Conservation (phyloP, 495 filamentous ascomycete species). For the Extremus antarcticus region DNA sequence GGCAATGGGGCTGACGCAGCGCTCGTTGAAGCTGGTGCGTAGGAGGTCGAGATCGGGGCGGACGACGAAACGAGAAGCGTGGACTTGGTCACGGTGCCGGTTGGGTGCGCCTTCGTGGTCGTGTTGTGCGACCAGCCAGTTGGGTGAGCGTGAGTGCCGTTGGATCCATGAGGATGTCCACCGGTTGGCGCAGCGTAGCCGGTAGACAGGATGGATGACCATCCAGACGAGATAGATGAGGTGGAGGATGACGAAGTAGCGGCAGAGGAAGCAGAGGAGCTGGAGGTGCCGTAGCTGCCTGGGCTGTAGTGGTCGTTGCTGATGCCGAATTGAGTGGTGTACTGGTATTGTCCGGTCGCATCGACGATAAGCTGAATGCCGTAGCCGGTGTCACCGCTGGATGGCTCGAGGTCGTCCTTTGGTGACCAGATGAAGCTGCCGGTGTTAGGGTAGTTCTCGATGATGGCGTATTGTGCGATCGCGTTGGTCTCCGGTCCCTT, state of each 20-base stretch:
- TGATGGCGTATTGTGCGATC: conserved; percentile 42
- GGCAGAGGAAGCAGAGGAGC: conserved; percentile 1
- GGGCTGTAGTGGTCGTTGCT: conserved; percentile 30
- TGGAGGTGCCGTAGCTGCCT: not conserved
- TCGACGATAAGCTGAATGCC: conserved; percentile 57
- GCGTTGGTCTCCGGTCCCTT: conserved; percentile 50
- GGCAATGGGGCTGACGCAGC: not conserved
- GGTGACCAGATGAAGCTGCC: conserved; percentile 51
- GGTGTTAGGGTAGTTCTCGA: conserved; percentile 45
- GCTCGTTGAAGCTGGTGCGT: not conserved
- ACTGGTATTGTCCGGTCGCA: conserved; percentile 54
- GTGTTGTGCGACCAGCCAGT: not conserved
- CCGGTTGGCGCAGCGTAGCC: not conserved
- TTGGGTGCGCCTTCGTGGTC: not conserved
- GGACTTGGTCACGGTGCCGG: not conserved
- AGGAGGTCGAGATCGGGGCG: not conserved
- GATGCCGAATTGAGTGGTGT: conserved; percentile 59
- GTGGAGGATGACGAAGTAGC: conserved; percentile 13
- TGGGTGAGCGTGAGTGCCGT: not conserved
- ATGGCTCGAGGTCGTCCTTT: conserved; percentile 32
- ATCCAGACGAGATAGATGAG: not conserved
- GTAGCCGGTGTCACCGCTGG: conserved; percentile 41
- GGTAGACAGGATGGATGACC: not conserved
- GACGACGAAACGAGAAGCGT: not conserved
- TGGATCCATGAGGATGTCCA: not conserved